Percentiles rank a stretch among this genome's conserved stretches.
Conservation (phyloP, 805 yeast genomes). For the Monosporozyma yasuniensis region DNA sequence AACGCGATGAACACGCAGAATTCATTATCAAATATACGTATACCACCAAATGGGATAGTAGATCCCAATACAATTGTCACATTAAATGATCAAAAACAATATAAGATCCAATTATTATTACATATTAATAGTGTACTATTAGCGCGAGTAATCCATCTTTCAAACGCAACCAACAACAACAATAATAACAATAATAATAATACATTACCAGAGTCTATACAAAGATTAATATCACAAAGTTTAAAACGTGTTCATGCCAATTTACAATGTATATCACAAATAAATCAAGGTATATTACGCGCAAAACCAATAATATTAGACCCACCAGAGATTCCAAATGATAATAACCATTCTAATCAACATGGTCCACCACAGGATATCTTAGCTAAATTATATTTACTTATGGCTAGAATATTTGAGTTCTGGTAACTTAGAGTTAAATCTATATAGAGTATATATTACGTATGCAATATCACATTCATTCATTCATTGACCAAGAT, state of each 20-base stretch:
- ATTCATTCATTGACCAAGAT: no score
- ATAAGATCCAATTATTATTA: conserved; percentile 28
- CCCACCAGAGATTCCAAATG: conserved; percentile 9
- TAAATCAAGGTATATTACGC: conserved; percentile 23
- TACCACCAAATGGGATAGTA: neutral
- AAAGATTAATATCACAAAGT: conserved; percentile 22
- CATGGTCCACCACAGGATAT: conserved; percentile 24
- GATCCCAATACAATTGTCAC: conserved; percentile 9
- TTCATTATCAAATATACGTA: neutral
- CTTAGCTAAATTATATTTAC: conserved; percentile 24
- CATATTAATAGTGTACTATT: conserved; percentile 28
- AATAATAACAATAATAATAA: conserved; percentile 3
- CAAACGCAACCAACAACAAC: conserved; percentile 7
- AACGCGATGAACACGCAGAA: conserved; percentile 6
- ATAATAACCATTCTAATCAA: conserved; percentile 3
- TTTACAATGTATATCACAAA: conserved; percentile 29
- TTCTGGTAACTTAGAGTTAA: conserved; percentile 26
- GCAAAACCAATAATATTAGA: conserved; percentile 25
- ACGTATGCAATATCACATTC: no score
- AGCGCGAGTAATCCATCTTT: conserved; percentile 22
- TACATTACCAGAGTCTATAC: conserved; percentile 20
- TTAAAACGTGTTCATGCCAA: conserved; percentile 30
- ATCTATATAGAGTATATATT: no score
- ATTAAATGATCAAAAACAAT: conserved; percentile 24
- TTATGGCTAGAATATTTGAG: conserved; percentile 28